These are phyloP conservation scores for Leccinum aurantiacum DNA, from an alignment of 768 basidiomycete genomes.

Conservation along the genomic window DNA sequence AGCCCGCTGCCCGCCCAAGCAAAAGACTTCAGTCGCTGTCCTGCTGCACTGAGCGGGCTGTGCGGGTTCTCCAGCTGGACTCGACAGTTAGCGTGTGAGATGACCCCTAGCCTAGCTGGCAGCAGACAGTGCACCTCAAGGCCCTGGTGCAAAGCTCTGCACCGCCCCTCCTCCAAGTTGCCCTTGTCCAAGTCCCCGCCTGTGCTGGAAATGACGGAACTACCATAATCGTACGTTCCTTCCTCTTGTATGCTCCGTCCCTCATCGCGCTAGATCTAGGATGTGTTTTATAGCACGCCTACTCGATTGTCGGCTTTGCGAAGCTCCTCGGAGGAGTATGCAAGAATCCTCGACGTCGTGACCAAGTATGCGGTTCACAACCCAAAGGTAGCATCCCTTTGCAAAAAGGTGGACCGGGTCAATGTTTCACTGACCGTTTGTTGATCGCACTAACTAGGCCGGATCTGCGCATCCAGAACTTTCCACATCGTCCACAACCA, in stretches of 20 bases:
- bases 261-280: constrained; percentile 70
- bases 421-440: not conserved
- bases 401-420: constrained; percentile 73
- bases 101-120: too few relatives aligned
- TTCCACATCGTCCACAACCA: constrained; percentile 71
- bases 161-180: too few relatives aligned
- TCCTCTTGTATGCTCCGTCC: not conserved
- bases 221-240: constrained; percentile 64
- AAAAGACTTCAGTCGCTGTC: too few relatives aligned
- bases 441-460: constrained; percentile 44
- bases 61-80: too few relatives aligned
- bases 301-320: constrained; percentile 83
- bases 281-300: constrained; percentile 93
- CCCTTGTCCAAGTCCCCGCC: constrained; percentile 27
- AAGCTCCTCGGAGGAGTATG: constrained; percentile 87
- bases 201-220: constrained; percentile 96
- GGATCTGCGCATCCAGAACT: constrained; percentile 77
- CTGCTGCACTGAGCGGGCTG: too few relatives aligned
- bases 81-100: too few relatives aligned
- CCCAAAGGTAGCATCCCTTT: constrained; percentile 80
- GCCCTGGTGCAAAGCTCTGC: too few relatives aligned
- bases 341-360: constrained; percentile 85
- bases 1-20: too few relatives aligned
- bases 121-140: too few relatives aligned
- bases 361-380: constrained; percentile 96